Evolutionary conservation across 306 rosid genomes (phyloP), one percentile per base, ranked within the genome.

Genomic region (Quillaja saponaria): DNA sequence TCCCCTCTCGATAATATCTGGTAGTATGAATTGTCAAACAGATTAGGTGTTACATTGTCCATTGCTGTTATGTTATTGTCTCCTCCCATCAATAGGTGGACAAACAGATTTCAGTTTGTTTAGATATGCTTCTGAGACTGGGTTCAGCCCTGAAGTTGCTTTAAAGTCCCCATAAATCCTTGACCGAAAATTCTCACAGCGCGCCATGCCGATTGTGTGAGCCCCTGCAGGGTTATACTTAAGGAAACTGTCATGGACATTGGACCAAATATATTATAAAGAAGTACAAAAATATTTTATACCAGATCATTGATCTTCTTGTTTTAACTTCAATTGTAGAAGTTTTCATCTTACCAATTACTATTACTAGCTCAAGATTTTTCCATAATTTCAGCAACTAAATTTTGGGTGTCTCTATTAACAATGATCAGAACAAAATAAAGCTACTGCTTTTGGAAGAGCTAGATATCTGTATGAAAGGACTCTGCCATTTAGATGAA

Each of bases 151-250:
- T 4, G 90, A 71, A 15, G 83, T 82, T 48, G 68, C 41, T 69
- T 45, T 75, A 0, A 71, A 86, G 37, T 79, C 89, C 14, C 87
- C 84, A 1, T 92, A 86, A 13, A 92, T 82, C 56, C 96, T 79
- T 45, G 75, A 14, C 39, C 94, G 52, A 71, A 82, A 82, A 65
- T 42, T 88, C 37, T 76, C 45, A 63, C 98, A 92, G 59, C 81
- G 64, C 6, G 96, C 94, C 85, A 77, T 58, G 39, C 98, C 98
- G 15, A 92, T 92, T 0, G 96, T 88, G 87, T 92, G 98, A n/a
- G 96, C 81, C 61, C 98, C 98, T 92, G 79, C 15, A 73, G 20
- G 61, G 40, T 37, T 37, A 6, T 5, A 37, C 10, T 10, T n/a
- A n/a, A n/a, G n/a, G n/a, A n/a, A n/a, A n/a, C 0, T 47, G 42